Evolutionary conservation across 768 basidiomycete genomes (phyloP), one percentile per base, ranked within the genome.

Genomic region (Coprinopsis marcescibilis): DNA sequence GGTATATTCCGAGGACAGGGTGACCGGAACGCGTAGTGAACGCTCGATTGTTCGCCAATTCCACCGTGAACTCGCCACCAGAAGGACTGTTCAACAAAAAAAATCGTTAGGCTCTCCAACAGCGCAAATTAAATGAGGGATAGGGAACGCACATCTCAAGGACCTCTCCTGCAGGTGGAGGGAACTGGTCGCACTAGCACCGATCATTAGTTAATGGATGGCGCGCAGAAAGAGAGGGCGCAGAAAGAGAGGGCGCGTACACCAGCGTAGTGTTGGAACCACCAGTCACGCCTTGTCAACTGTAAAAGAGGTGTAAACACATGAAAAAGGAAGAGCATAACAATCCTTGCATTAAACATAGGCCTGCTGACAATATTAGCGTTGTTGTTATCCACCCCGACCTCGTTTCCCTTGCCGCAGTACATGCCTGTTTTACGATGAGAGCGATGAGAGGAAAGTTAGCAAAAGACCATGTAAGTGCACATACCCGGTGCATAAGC

Each of bases 131-230:
- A 0, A 24, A 25, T 10, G 43, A 27, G 27, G 20, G 55, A 17
- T 11, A 66, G 37, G 35, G 17, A 45, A 36, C 35, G 8, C 17
- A 71, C 71, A 73, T 52, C 45, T 72, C 69, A 7, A 74, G 63
- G 50, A 71, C 72, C 34, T 65, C 65, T 2, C 68, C 71, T 14
- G 60, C 54, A 5, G 57, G 64, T 1, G 72, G 72, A 4, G 72
- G 72, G 51, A 73, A 70, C 50, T 68, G 54, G 47, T 73, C 70
- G 49, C 71, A 72, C 70, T 72, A 27, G 34, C 7, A 10, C 35
- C 7, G 17, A 10, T 36, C 35, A 36, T 11, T 6, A 17, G 19
- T 17, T 36, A 17, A 17, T 8, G 19, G 35, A 36, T 11, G 8
- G 15, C 8, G 19, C 35, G 19, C 8, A 13, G 35, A 7, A 17